Evolutionary conservation across 176 grass and related monocot species (phyloP).

Genomic region (Rhynchospora pubera): DNA sequence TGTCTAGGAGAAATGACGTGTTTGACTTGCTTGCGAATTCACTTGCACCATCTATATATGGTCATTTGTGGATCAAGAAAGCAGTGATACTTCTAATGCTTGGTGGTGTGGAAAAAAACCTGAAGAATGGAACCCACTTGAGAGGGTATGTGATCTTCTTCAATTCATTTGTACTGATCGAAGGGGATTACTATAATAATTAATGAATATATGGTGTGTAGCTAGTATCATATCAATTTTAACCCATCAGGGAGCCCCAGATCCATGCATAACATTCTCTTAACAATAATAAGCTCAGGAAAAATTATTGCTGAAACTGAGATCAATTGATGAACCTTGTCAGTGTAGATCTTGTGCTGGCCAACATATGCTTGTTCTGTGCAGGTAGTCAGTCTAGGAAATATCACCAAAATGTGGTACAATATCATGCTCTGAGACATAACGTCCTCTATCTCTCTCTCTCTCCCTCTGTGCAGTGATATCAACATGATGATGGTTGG

Average conservation of each 20-base stretch:
- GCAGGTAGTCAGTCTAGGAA: neutral
- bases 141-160: slow-evolving; percentile 60
- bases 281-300: neutral
- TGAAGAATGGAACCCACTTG: slow-evolving; percentile 98
- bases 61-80: slow-evolving; percentile 93
- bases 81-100: slow-evolving; percentile 94
- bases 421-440: neutral
- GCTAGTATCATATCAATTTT: neutral
- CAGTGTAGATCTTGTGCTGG: neutral
- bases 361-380: slow-evolving; percentile 3
- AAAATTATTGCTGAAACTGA: neutral
- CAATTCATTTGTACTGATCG: neutral
- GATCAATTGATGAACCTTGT: neutral
- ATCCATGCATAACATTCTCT: neutral
- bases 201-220: neutral
- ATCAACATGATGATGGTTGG: slow-evolving; percentile 99
- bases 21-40: slow-evolving; percentile 88
- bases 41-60: slow-evolving; percentile 94
- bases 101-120: slow-evolving; percentile 91
- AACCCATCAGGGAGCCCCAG: neutral
- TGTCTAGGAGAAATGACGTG: slow-evolving; percentile 72
- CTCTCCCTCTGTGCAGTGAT: slow-evolving; percentile 51
- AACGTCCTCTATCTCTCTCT: neutral
- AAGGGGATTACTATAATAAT: neutral
- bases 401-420: neutral